Base-by-base conservation (phyloP, 495 filamentous ascomycete species). In the Haplographium delicatum region DNA sequence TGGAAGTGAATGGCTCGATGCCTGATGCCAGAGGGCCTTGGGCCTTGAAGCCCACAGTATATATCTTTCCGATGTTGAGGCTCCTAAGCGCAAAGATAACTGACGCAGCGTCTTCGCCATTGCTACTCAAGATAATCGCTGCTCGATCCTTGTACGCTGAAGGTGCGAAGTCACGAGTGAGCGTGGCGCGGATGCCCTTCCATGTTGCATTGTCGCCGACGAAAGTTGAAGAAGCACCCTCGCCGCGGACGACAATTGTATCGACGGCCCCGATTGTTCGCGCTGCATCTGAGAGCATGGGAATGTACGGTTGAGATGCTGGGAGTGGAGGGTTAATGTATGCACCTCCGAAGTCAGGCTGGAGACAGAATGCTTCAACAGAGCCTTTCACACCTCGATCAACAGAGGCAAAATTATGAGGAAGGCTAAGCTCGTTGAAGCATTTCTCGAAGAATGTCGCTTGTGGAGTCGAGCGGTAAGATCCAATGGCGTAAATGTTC, bases 401-500 rank as follows among this genome's bases (percentile, higher is more conserved):
- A 13, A 89, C 78, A n/a, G 81, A 82, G 24, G 76, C 79, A 59
- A 90, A 83, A 47, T 82, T 80, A 50, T 93, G 88, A 18, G 86
- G 86, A n/a, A 93, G 70, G 16, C 86, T 84, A 18, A 91, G 75
- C 63, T 93, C 88, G 61, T 93, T 93, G 64, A 93, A 83, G 59
- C 87, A 91, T 61, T 91, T 90, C 59, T 89, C 85, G 69, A 87
- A 89, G 62, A 90, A 91, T 61, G 86, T 82, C 11, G 85, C 84
- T 57, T 89, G 85, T 0, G 84, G 82, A 7, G 79, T 85, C 2
- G 81, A 75, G 19, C 80, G 79, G 37, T 84, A 81, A 19, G 79
- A 86, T 43, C 82, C 86, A 56, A 91, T 85, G 35, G 83, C 85
- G 57, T 89, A 90, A 20, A 93, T 76, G 62, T 82, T 84, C 37